Base-by-base conservation (phyloP, 192 early-diverging fungal genomes). In the Rhizophlyctis rosea region DNA sequence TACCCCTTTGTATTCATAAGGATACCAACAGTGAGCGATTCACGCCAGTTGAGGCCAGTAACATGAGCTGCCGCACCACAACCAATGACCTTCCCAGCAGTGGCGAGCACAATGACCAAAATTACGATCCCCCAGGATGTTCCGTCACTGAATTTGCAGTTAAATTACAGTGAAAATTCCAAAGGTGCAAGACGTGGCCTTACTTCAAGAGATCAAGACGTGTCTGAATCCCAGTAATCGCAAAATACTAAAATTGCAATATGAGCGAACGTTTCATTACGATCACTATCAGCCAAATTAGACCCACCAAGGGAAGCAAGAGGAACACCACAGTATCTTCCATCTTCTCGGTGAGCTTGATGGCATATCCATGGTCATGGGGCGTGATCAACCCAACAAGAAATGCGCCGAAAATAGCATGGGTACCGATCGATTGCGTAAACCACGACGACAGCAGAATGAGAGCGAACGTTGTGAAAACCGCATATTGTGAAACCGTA, bases 1-100 rank as follows among this genome's bases (percentile, higher is more conserved):
- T 54, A 77, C 73, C 92, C 93, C 76, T 94, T 98, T 60, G 92
- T 94, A 77, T 92, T 95, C 95, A 98, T 98, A 53, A 98, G 73
- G 44, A 94, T 67, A 1, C 95, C 95, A 47, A 98, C 83, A 0
- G 91, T 81, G 13, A 87, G 71, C 1, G 90, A 89, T 65, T 98
- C 92, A 61, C 92, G 80, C 86, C 83, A 88, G 16, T 82, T 81
- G 59, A 92, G 80, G 18, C 85, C 86, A 30, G 75, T 78, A 13
- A 87, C 51, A 32, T 75, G 81, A 5, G 90, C 85, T 0, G 91
- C 88, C 4, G 76, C 9, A 0, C 83, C 82, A 39, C 89, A 90
- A 29, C 92, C 93, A 14, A 86, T 64, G 54, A 96, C 87, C 72
- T 96, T 97, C 4, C 95, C 93, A 50, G 84, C 69, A 56, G 90